Conservation (phyloP, 306 rosid genomes). For the Betula pendula region DNA sequence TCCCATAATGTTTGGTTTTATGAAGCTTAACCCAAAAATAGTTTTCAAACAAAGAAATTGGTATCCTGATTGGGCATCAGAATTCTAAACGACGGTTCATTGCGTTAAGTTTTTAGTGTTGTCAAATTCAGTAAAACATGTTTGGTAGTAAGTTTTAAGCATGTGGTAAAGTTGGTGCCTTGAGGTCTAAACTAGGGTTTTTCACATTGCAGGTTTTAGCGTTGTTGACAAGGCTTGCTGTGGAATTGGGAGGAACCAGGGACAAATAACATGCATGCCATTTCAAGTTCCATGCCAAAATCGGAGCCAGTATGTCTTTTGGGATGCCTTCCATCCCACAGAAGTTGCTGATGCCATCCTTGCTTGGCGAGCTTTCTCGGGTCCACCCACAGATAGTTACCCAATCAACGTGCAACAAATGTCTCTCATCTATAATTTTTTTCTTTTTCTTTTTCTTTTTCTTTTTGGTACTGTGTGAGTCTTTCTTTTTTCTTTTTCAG, state of each 20-base stretch:
- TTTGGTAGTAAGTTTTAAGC: no score
- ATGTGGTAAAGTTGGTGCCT: no score
- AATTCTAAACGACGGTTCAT: background rate
- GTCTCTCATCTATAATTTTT: constrained; percentile 40
- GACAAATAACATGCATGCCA: constrained; percentile 71
- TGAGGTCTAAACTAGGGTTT: no score
- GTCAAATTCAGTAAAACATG: no score
- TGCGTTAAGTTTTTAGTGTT: no score
- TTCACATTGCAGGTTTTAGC: constrained; percentile 50
- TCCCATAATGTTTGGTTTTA: background rate
- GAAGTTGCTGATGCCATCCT: constrained; percentile 57
- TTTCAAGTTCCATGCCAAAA: constrained; percentile 45
- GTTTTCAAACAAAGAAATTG: no score
- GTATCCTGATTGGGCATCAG: no score
- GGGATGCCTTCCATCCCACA: constrained; percentile 92
- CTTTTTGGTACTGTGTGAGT: background rate
- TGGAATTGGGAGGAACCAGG: constrained; percentile 58
- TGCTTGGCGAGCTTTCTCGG: constrained; percentile 64
- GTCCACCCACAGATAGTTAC: constrained; percentile 50
- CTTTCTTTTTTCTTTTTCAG: background rate
- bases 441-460: background rate
- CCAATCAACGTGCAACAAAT: constrained; percentile 76
- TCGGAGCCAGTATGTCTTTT: constrained; percentile 52
- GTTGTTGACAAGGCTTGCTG: constrained; percentile 76
- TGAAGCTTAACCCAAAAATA: no score